A percentile compares a stretch with the other conserved stretches of the same genome.
Evolutionary conservation across 768 basidiomycete genomes (phyloP).

Genomic region (Podaxis sp.): DNA sequence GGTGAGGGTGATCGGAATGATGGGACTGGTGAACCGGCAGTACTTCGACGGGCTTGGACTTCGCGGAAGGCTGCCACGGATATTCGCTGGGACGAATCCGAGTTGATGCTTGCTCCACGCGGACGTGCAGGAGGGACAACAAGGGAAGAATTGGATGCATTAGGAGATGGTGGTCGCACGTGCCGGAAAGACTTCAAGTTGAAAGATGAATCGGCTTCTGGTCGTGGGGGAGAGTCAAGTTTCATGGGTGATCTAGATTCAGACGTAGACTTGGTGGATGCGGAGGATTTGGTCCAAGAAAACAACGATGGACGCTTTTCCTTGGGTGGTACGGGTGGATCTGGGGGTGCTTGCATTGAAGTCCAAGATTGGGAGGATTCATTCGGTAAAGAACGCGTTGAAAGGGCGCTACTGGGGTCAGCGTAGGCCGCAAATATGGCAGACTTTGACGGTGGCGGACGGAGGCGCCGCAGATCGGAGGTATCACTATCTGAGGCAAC

Average conservation of each 20-base stretch:
- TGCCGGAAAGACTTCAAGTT: constrained; percentile 77
- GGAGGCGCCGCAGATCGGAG: constrained; percentile 37
- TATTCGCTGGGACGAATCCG: constrained; percentile 71
- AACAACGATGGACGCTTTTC: constrained; percentile 30
- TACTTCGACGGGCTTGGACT: constrained; percentile 65
- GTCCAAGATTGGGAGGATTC: constrained; percentile 32
- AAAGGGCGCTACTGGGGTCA: constrained; percentile 49
- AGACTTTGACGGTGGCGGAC: constrained; percentile 62
- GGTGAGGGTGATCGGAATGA: constrained; percentile 43
- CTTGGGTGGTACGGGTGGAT: constrained; percentile 30
- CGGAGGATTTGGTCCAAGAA: constrained; percentile 30
- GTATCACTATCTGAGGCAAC: constrained; percentile 43
- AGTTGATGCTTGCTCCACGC: constrained; percentile 55
- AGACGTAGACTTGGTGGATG: constrained; percentile 29
- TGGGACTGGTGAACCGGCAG: constrained; percentile 58
- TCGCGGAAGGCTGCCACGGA: constrained; percentile 82
- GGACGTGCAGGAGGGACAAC: constrained; percentile 48
- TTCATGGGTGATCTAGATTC: constrained; percentile 21
- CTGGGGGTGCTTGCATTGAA: constrained; percentile 18
- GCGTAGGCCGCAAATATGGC: constrained; percentile 61
- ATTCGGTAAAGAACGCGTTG: constrained; percentile 64
- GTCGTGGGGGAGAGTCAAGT: constrained; percentile 16
- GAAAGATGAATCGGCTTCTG: constrained; percentile 45
- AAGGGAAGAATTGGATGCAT: constrained; percentile 27
- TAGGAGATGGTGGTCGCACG: constrained; percentile 46